Conservation (phyloP, 139 green algal genomes). For the Picochlorum sp. region DNA sequence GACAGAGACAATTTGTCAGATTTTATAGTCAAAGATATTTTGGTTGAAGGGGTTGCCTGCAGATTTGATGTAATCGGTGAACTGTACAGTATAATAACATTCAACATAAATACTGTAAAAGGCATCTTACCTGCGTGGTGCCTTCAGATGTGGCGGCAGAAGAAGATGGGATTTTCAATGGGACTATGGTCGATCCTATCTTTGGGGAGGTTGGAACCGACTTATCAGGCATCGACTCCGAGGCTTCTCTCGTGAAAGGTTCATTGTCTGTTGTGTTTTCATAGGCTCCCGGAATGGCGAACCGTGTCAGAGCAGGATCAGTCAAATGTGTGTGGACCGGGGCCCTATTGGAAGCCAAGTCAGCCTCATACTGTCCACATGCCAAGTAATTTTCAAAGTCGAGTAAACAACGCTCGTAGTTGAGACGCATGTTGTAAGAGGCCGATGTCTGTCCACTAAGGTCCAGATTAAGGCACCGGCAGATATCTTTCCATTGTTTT, state of each 20-base stretch:
- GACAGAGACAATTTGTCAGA: too few species aligned
- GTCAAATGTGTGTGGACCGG: constrained; percentile 14
- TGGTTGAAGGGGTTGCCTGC: too few species aligned
- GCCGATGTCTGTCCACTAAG: constrained; percentile 46
- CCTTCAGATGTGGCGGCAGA: too few species aligned
- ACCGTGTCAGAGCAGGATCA: background rate
- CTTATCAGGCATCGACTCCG: too few species aligned
- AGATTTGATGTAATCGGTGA: too few species aligned
- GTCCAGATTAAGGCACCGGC: constrained; percentile 44
- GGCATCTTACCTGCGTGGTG: too few species aligned
- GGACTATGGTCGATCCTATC: too few species aligned
- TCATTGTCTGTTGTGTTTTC: background rate
- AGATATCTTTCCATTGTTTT: constrained; percentile 66
- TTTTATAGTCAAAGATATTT: too few species aligned
- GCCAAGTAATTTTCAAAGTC: constrained; percentile 70
- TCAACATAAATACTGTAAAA: too few species aligned
- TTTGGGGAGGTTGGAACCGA: too few species aligned
- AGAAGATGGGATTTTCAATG: too few species aligned
- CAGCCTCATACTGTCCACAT: constrained; percentile 25
- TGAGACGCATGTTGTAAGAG: constrained; percentile 57
- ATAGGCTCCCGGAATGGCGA: constrained; percentile 18
- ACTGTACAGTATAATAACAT: too few species aligned
- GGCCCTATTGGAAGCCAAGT: constrained; percentile 17
- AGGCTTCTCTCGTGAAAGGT: background rate
- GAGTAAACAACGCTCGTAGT: constrained; percentile 68